phyloP scores from a whole-genome alignment of 495 filamentous ascomycete genomes.

The Penicillium paxilli region DNA sequence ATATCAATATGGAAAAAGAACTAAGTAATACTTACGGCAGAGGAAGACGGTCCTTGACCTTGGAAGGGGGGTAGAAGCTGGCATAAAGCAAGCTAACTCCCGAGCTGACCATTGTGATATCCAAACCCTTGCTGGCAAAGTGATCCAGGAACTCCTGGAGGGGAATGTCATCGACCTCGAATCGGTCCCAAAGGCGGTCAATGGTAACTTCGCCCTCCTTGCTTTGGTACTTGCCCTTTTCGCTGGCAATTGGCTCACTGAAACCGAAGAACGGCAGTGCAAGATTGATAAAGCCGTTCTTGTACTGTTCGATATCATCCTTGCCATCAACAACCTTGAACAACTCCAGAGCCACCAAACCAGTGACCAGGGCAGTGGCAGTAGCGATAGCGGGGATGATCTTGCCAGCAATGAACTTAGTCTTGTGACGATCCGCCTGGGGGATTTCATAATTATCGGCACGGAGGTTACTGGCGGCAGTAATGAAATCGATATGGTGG shows the following conservation, averaged over 20 bases:
- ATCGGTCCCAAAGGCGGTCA: conserved; percentile 98
- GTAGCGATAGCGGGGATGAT: conserved; percentile 99
- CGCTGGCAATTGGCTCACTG: conserved; percentile 90
- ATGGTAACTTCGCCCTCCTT: conserved; percentile 73
- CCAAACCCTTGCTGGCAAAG: conserved; percentile 77
- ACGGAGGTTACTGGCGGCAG: conserved; percentile 92
- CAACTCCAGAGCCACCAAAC: conserved; percentile 87
- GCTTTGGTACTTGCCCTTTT: conserved; percentile 84
- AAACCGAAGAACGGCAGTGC: conserved; percentile 97
- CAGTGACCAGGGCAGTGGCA: conserved; percentile 93
- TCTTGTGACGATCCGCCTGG: conserved; percentile 90
- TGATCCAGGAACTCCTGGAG: conserved; percentile 78
- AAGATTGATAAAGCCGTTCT: conserved; percentile 98
- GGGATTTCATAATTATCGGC: conserved; percentile 97
- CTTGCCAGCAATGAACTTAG: conserved; percentile 99
- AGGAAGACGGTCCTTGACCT: conserved; percentile 78
- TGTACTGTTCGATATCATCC: conserved; percentile 92
- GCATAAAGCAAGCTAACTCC: conserved; percentile 96
- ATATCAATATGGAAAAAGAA: neutral
- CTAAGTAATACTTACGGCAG: conserved; percentile 64
- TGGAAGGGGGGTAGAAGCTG: conserved; percentile 85
- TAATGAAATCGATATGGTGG: conserved; percentile 99
- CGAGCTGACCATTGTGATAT: conserved; percentile 90
- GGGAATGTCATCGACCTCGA: conserved; percentile 85
- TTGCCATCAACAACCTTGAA: conserved; percentile 98